Evolutionary conservation across 73 alveolate species (phyloP), one percentile per base, ranked within the genome.

Genomic region (Tetrahymena borealis): DNA sequence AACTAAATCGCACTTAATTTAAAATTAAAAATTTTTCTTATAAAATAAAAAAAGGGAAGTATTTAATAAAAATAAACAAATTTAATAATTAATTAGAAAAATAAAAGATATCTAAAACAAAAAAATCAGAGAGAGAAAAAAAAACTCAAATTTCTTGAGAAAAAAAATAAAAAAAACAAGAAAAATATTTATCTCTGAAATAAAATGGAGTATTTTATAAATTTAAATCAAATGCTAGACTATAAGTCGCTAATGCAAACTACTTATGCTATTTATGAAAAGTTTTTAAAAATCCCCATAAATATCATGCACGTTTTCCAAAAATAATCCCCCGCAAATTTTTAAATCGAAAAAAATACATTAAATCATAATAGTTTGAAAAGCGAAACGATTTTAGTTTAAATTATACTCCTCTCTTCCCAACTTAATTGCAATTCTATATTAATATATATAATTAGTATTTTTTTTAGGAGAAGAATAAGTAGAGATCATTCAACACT

Each of bases 401-500:
- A 60, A 60, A 60, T 60, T n/a, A 60, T 60, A 60, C 28, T 60
- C 85, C 85, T 60, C 85, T 60, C 85, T 60, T n/a, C 16, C 85
- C 85, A 60, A 60, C 16, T 60, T n/a, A n/a, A 15, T 60, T 2
- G 37, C 85, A 60, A 60, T 60, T 13, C 15, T 60, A 60, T 20
- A 60, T 60, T 60, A 60, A 60, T 0, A 60, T 60, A 60, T 60
- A 60, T 60, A 60, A 60, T 60, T 60, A 60, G 85, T 60, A 60
- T 60, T 60, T 60, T 60, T 60, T 60, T 60, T 60, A 60, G 85
- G 85, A 60, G 85, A 60, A 1, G 38, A 60, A n/a, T 60, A 60
- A 60, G 85, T 60, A 60, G 85, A 60, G 85, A 60, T 60, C 85
- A 60, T 60, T 60, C 85, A 60, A 20, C 85, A 60, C 85, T 60